Conservation (phyloP, 2,329 filamentous ascomycete species). For the Paracorniculantispora psalliotae region DNA sequence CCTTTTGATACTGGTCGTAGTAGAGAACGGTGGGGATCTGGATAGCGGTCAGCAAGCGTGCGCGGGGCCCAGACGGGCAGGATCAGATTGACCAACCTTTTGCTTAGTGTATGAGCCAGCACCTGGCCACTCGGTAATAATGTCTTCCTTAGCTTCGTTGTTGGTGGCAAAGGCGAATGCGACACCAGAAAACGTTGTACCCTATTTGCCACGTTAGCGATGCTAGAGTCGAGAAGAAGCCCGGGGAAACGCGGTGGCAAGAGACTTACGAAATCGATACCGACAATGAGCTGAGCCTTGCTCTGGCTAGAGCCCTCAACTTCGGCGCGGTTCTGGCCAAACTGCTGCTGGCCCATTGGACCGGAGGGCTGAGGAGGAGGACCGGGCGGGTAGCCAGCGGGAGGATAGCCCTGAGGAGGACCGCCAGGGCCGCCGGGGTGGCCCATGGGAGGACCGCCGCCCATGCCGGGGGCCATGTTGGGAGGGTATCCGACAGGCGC, state of each 20-base stretch:
- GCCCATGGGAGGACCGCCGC: constrained; percentile 37
- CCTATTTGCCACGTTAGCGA: constrained; percentile 44
- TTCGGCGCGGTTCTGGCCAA: constrained; percentile 56
- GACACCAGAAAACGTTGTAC: constrained; percentile 96
- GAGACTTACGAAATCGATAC: constrained; percentile 86
- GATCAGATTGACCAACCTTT: constrained; percentile 57
- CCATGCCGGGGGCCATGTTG: constrained; percentile 39
- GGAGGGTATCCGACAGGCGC: constrained; percentile 58
- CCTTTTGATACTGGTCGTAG: constrained; percentile 98
- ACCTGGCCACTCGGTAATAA: constrained; percentile 98
- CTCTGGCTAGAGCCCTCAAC: constrained; percentile 83
- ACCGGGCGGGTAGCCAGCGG: constrained; percentile 43
- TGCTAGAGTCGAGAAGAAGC: no score
- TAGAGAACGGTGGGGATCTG: constrained; percentile 99
- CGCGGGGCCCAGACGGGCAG: not conserved
- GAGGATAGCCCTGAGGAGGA: constrained; percentile 41
- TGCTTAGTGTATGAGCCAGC: constrained; percentile 97
- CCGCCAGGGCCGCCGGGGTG: constrained; percentile 37
- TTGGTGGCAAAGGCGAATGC: constrained; percentile 97
- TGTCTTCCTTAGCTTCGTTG: constrained; percentile 95
- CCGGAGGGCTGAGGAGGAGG: constrained; percentile 34
- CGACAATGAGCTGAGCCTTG: constrained; percentile 96
- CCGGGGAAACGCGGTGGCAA: not conserved
- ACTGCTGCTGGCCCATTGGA: constrained; percentile 38
- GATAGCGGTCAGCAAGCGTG: not conserved